These are phyloP conservation scores for Ophiostoma novo-ulmi DNA, from an alignment of 2,329 filamentous ascomycete genomes.

Conservation along the genomic window DNA sequence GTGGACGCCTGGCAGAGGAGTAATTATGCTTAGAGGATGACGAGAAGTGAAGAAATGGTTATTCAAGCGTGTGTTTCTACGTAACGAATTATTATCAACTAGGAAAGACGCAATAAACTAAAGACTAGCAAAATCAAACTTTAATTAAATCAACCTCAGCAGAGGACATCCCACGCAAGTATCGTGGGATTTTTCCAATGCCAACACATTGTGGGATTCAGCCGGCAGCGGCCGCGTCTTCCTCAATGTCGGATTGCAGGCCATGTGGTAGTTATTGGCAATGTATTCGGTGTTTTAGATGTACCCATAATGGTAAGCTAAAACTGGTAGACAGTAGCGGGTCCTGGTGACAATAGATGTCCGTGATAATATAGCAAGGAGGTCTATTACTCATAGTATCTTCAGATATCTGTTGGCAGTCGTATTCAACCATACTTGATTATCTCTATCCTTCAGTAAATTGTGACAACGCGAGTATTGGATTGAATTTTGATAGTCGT, in stretches of 20 bases:
- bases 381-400: no score
- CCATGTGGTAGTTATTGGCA: background rate
- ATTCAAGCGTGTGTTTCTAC: no score
- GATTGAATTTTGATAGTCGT: background rate
- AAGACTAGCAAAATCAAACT: background rate
- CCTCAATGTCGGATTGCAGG: constrained; percentile 10
- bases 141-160: no score
- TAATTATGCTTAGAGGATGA: background rate
- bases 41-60: no score
- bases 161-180: background rate
- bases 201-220: background rate
- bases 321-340: no score
- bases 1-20: background rate
- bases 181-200: background rate
- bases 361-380: no score
- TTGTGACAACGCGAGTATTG: background rate
- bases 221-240: constrained; percentile 8
- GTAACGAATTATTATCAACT: no score
- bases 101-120: no score
- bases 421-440: background rate
- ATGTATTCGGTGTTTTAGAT: background rate
- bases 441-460: background rate
- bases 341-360: no score
- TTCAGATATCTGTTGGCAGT: no score
- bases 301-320: background rate